Evolutionary conservation across 148 eudicot genomes (phyloP), one percentile per base, ranked within the genome.

Genomic region (Rhododendron ovatum): DNA sequence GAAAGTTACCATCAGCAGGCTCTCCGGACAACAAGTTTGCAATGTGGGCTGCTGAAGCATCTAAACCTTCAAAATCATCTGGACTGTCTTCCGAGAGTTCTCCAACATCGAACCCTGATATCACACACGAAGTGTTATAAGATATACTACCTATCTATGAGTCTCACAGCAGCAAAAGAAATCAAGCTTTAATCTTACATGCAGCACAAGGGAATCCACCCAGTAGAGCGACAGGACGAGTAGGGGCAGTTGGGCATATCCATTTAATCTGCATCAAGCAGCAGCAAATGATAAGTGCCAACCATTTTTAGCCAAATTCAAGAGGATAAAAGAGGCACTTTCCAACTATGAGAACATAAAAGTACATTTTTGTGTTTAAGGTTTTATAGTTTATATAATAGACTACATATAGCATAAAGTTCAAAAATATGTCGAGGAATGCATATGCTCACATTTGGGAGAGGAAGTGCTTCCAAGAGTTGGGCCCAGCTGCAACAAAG

Each of bases 161-260:
- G 33, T 22, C 17, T 51, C n/a, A 79, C 14, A 18, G 15, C 81
- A 71, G 79, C 12, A n/a, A 37, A 73, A 35, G 50, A 73, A 14
- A 77, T 24, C 71, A 28, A 61, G 35, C 33, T 67, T 69, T 26
- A 22, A 53, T 84, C 94, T 92, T 92, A 97, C 99, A 97, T 87
- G 99, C 98, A 86, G 98, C 88, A 89, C 99, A 97, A 55, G 96
- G 87, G 90, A 93, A 94, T 89, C 99, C 99, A 89, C 98, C 98
- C n/a, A 97, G 92, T 65, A 93, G 59, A 75, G 95, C 89, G 48
- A 97, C 99, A 37, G 99, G 93, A 10, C 99, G 99, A 86, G 96
- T 95, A 48, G 99, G 99, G 87, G 99, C 99, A 85, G 99, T 97
- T 55, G 99, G 99, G 82, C 98, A 97, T 78, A 97, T 97, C 94